Conservation (phyloP, 306 rosid species). For the Sophora flavescens region DNA sequence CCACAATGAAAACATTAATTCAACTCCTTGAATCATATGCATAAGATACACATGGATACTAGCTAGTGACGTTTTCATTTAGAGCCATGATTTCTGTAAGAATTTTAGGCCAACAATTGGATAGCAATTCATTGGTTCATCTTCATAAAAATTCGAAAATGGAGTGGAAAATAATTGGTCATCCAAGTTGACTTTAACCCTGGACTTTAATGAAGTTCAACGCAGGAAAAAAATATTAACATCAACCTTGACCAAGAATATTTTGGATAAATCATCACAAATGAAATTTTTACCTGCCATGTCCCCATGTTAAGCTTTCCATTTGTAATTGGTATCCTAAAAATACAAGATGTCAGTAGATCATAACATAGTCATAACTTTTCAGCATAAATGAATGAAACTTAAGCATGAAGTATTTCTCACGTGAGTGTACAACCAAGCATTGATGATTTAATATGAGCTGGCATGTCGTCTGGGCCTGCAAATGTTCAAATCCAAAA, state of each 20-base stretch:
- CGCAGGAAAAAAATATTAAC: not conserved
- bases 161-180: not conserved
- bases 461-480: constrained; percentile 99
- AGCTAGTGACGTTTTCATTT: not conserved
- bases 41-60: constrained; percentile 10
- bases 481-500: constrained; percentile 47
- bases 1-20: not conserved
- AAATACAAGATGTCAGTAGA: constrained; percentile 40
- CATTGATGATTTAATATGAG: constrained; percentile 96
- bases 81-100: not conserved
- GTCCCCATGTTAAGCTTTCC: constrained; percentile 98
- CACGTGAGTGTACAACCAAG: constrained; percentile 88
- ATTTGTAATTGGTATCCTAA: constrained; percentile 87
- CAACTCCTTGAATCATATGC: constrained; percentile 4
- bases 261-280: constrained; percentile 27
- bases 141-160: not conserved
- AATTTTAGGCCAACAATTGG: constrained; percentile 4
- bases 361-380: constrained; percentile 9
- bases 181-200: constrained; percentile 5
- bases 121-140: not conserved
- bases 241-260: constrained; percentile 11
- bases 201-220: not conserved
- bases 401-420: constrained; percentile 40
- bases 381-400: constrained; percentile 38
- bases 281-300: constrained; percentile 75